Evolutionary conservation across 139 green algal species (phyloP).

Genomic region (Axilococcus clingmanii): DNA sequence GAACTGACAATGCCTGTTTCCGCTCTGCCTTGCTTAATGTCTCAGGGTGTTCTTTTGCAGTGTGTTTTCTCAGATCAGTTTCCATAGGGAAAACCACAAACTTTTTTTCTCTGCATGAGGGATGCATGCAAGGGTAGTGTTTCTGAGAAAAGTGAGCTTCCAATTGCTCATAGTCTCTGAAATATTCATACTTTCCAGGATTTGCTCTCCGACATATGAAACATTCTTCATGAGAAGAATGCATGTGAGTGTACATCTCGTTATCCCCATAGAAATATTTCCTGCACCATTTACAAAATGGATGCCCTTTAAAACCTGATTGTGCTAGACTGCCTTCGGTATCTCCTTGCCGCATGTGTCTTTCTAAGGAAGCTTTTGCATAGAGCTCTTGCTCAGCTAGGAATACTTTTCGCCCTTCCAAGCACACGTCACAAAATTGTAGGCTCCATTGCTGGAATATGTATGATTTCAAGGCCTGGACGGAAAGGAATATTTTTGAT

Average conservation of each 20-base stretch:
- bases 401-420: constrained; percentile 78
- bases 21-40: constrained; percentile 58
- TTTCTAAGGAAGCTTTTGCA: constrained; percentile 58
- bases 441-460: constrained; percentile 45
- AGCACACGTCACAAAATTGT: constrained; percentile 85
- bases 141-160: constrained; percentile 72
- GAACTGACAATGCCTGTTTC: constrained; percentile 50
- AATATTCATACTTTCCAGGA: constrained; percentile 82
- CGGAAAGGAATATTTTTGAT: constrained; percentile 32
- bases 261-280: constrained; percentile 75
- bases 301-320: constrained; percentile 82
- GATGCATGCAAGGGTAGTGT: constrained; percentile 79
- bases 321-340: constrained; percentile 61
- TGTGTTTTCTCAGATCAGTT: constrained; percentile 72
- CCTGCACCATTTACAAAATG: constrained; percentile 69
- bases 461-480: constrained; percentile 55
- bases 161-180: constrained; percentile 71
- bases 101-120: constrained; percentile 71
- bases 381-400: constrained; percentile 86
- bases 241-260: constrained; percentile 92
- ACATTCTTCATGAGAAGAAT: constrained; percentile 74
- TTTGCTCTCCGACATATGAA: constrained; percentile 65
- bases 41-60: constrained; percentile 55
- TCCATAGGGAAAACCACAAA: constrained; percentile 85
- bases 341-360: constrained; percentile 68